phyloP scores from a whole-genome alignment of 2,329 filamentous ascomycete genomes.

The Botrytis galanthina region DNA sequence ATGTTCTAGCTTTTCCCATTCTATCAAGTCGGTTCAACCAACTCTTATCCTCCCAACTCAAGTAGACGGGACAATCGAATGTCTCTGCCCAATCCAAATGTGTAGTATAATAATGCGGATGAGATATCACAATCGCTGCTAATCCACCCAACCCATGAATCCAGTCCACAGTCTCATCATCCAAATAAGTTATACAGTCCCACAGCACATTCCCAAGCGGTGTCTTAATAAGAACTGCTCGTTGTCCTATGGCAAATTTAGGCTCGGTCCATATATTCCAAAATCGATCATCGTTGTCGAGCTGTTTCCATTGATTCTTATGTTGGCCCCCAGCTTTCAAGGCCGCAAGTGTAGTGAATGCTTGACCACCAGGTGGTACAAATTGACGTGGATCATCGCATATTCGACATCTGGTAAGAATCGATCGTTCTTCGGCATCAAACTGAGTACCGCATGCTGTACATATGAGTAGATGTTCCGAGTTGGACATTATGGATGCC shows the following conservation, averaged over 20 bases:
- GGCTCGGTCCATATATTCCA: slow-evolving; percentile 51
- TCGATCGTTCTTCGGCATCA: slow-evolving; percentile 48
- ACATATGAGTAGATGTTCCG: slow-evolving; percentile 54
- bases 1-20: slow-evolving; percentile 43
- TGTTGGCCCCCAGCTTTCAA: slow-evolving; percentile 43
- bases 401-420: slow-evolving; percentile 60
- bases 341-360: slow-evolving; percentile 59
- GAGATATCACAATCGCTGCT: slow-evolving; percentile 69
- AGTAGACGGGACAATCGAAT: slow-evolving; percentile 69
- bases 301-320: slow-evolving; percentile 53
- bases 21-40: slow-evolving; percentile 57
- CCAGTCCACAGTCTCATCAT: slow-evolving; percentile 57
- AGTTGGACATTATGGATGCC: slow-evolving; percentile 24
- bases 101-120: slow-evolving; percentile 81
- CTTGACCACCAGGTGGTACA: slow-evolving; percentile 61
- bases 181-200: slow-evolving; percentile 72
- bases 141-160: slow-evolving; percentile 64
- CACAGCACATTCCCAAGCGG: slow-evolving; percentile 70
- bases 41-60: slow-evolving; percentile 60
- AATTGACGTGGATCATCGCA: slow-evolving; percentile 74
- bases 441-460: slow-evolving; percentile 70
- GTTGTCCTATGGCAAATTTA: slow-evolving; percentile 71
- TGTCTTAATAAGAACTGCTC: slow-evolving; percentile 67
- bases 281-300: slow-evolving; percentile 46
- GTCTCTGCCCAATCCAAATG: slow-evolving; percentile 69